Conservation (phyloP, 305 asterid species). For the Fraxinus nigra region DNA sequence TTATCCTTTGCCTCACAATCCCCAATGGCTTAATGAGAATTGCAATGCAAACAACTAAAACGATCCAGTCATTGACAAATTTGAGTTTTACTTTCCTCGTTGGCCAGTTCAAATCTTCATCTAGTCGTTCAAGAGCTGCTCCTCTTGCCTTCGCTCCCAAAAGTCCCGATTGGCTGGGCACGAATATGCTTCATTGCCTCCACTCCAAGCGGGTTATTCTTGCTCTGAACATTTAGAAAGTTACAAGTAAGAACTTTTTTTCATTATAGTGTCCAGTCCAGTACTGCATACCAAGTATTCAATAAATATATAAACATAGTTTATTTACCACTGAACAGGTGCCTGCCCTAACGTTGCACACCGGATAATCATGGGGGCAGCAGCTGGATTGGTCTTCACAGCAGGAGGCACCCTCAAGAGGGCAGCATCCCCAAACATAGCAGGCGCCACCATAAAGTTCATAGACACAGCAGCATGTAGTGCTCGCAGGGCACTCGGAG, state of each 20-base stretch:
- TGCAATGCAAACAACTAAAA: slow-evolving; percentile 7
- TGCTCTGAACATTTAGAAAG: slow-evolving; percentile 30
- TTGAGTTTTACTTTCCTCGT: neutral
- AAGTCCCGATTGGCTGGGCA: slow-evolving; percentile 37
- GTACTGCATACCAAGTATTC: neutral
- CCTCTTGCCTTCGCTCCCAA: slow-evolving; percentile 30
- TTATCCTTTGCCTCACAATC: neutral
- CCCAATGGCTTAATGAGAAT: slow-evolving; percentile 16
- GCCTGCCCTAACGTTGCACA: slow-evolving; percentile 37
- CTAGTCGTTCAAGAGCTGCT: slow-evolving; percentile 18
- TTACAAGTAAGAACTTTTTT: neutral
- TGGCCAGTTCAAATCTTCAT: slow-evolving; percentile 8
- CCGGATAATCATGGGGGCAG: slow-evolving; percentile 52
- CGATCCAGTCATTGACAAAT: neutral
- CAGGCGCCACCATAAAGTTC: slow-evolving; percentile 26
- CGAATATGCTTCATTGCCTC: slow-evolving; percentile 41
- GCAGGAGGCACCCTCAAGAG: slow-evolving; percentile 43
- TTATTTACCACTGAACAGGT: slow-evolving; percentile 39
- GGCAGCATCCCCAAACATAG: slow-evolving; percentile 55
- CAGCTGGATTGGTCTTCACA: slow-evolving; percentile 54
- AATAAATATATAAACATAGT: too few species aligned
- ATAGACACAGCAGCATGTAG: slow-evolving; percentile 46
- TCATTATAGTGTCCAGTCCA: neutral
- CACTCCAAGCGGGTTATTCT: slow-evolving; percentile 45
- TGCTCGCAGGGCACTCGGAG: slow-evolving; percentile 34